phyloP scores from a whole-genome alignment of 2,329 filamentous ascomycete species.

The Aureobasidium sp. region DNA sequence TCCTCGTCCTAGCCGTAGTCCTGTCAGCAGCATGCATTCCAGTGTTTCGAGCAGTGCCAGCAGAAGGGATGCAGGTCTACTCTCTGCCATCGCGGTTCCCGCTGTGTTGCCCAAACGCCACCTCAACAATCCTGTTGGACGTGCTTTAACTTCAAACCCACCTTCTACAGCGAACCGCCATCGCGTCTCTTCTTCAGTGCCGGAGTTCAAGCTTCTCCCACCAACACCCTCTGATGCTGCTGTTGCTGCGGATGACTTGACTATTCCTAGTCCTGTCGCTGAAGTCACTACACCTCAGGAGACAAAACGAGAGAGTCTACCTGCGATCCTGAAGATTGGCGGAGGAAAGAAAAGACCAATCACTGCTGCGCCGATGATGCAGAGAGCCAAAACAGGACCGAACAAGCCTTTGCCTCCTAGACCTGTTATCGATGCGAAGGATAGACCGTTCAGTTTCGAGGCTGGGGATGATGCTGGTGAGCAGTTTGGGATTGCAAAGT shows the following conservation, averaged over 20 bases:
- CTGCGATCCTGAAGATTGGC: neutral
- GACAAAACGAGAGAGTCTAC: neutral
- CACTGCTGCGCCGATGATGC: neutral
- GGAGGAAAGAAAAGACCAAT: neutral
- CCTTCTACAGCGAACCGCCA: neutral
- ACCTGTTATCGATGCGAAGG: neutral
- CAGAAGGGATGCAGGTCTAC: neutral
- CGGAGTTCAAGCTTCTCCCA: neutral
- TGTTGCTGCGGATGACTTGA: neutral
- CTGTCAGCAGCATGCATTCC: neutral
- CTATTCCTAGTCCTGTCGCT: neutral
- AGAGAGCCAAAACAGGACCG: neutral
- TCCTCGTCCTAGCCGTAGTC: neutral
- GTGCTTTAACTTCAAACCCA: neutral
- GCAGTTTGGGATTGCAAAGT: constrained; percentile 1
- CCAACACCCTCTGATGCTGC: neutral
- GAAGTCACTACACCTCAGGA: neutral
- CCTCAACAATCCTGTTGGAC: neutral
- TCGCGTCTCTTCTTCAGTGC: neutral
- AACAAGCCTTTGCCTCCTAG: constrained; percentile 7
- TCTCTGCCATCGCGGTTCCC: neutral
- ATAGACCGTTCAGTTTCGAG: constrained; percentile 5
- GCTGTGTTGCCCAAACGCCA: neutral
- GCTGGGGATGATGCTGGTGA: neutral
- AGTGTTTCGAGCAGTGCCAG: neutral